Conservation (phyloP, 495 filamentous ascomycete species). For the Aspergillus nidulans region DNA sequence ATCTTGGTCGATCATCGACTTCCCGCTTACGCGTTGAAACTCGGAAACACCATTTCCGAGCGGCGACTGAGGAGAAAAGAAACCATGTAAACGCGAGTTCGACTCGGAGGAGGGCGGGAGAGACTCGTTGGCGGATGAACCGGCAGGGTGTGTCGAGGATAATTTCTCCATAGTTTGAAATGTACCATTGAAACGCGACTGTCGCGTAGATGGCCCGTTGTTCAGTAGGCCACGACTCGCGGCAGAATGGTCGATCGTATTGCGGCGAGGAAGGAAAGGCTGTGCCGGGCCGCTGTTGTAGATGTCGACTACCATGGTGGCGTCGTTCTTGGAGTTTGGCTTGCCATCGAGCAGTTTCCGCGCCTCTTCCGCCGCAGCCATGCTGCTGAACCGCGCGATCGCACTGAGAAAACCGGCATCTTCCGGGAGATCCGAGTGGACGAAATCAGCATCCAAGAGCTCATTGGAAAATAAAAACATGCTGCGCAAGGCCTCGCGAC, state of each 20-base stretch:
- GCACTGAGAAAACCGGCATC: constrained; percentile 72
- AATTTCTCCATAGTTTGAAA: constrained; percentile 71
- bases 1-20: constrained; percentile 81
- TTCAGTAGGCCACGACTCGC: constrained; percentile 46
- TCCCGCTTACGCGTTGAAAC: constrained; percentile 67
- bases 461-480: constrained; percentile 88
- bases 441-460: constrained; percentile 67
- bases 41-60: constrained; percentile 71
- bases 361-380: constrained; percentile 71
- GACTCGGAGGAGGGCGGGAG: constrained; percentile 59
- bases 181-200: constrained; percentile 71
- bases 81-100: constrained; percentile 59
- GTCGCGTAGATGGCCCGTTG: constrained; percentile 55
- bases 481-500: constrained; percentile 65
- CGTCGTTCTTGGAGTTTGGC: constrained; percentile 66
- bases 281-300: constrained; percentile 43
- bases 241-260: constrained; percentile 57
- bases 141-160: constrained; percentile 56
- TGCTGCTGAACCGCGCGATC: constrained; percentile 67
- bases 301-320: constrained; percentile 76
- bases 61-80: constrained; percentile 83
- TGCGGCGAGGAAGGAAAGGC: constrained; percentile 45
- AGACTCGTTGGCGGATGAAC: constrained; percentile 47
- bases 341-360: constrained; percentile 75
- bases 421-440: constrained; percentile 58